Evolutionary conservation across 345 rosid genomes (phyloP).

Genomic region (Salix dunnii): DNA sequence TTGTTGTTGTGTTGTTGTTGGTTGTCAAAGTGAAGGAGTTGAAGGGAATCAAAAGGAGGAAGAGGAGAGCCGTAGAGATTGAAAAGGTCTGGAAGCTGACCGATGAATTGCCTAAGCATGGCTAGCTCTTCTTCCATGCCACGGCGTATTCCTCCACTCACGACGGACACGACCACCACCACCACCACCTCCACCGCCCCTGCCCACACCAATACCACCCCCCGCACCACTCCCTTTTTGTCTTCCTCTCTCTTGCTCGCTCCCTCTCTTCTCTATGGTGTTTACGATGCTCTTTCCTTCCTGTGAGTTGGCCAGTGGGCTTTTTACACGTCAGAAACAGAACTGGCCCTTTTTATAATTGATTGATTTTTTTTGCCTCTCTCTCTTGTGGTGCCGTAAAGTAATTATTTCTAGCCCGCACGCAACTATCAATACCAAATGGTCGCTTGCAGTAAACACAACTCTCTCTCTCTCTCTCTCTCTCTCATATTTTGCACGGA

Average conservation of each 20-base stretch:
- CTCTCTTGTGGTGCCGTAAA: conserved; percentile 24
- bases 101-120: conserved; percentile 96
- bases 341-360: neutral
- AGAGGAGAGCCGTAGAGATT: conserved; percentile 69
- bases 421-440: conserved; percentile 16
- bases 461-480: too few relatives aligned
- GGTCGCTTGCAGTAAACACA: too few relatives aligned
- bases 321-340: conserved; percentile 2
- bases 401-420: conserved; percentile 45
- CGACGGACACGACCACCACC: neutral
- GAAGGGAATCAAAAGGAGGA: conserved; percentile 21
- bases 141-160: conserved; percentile 6
- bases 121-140: conserved; percentile 94
- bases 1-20: conserved; percentile 24
- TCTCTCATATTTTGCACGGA: conserved; percentile 28
- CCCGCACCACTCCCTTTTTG: neutral
- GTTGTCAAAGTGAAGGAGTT: conserved; percentile 26
- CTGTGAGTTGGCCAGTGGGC: neutral
- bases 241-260: neutral
- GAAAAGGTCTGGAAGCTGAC: conserved; percentile 84
- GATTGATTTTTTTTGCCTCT: conserved; percentile 19
- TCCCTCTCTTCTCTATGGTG: neutral
- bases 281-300: conserved; percentile 10
- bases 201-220: neutral
- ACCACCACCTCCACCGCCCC: neutral